phyloP scores from a whole-genome alignment of 768 basidiomycete species.

The Phallus indusiatus region DNA sequence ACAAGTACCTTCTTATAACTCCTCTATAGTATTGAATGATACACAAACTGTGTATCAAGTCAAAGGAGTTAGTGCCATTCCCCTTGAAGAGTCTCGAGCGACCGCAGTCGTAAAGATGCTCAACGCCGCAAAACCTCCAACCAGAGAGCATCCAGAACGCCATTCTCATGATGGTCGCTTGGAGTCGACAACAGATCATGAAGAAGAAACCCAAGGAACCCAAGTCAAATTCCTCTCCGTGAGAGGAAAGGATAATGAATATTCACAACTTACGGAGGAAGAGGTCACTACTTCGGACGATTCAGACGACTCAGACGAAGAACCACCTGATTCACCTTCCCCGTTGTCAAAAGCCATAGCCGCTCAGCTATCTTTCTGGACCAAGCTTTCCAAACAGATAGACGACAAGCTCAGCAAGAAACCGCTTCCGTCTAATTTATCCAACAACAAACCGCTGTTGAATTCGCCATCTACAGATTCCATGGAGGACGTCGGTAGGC shows the following conservation, averaged over 20 bases:
- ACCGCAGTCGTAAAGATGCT: slow-evolving; percentile 41
- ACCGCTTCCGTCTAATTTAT: slow-evolving; percentile 3
- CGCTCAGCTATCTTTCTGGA: slow-evolving; percentile 69
- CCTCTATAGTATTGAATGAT: slow-evolving; percentile 51
- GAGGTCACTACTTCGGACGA: slow-evolving; percentile 10
- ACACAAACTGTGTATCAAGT: slow-evolving; percentile 55
- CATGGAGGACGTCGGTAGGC: slow-evolving; percentile 27
- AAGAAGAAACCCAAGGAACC: neutral
- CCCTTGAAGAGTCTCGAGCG: slow-evolving; percentile 59
- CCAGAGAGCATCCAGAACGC: neutral
- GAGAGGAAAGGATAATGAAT: neutral
- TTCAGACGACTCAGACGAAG: slow-evolving; percentile 11
- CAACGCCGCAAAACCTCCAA: neutral
- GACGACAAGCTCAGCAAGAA: slow-evolving; percentile 16
- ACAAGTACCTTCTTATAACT: neutral
- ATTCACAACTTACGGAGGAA: slow-evolving; percentile 15
- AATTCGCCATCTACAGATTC: slow-evolving; percentile 29
- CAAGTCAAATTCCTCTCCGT: slow-evolving; percentile 28
- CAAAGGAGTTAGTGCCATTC: slow-evolving; percentile 62
- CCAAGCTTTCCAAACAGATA: slow-evolving; percentile 37
- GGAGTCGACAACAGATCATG: neutral
- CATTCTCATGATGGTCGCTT: neutral
- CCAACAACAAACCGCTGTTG: slow-evolving; percentile 3
- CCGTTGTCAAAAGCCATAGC: slow-evolving; percentile 57
- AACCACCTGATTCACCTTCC: slow-evolving; percentile 23